Evolutionary conservation across 345 rosid genomes (phyloP).

Genomic region (Eutrema yunnanense): DNA sequence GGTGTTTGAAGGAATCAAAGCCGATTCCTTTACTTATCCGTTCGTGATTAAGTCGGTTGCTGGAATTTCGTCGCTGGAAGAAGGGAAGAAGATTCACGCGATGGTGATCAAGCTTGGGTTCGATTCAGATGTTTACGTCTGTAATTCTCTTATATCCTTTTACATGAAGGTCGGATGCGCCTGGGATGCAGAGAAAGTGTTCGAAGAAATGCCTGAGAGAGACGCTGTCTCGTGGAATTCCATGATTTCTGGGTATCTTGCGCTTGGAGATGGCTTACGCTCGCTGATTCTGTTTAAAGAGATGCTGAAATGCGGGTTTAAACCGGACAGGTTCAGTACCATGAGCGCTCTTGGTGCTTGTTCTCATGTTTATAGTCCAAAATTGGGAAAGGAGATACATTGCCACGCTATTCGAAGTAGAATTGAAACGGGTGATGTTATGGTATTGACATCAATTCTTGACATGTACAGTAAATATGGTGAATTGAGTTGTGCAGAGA

Average conservation of each 20-base stretch:
- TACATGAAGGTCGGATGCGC: constrained; percentile 49
- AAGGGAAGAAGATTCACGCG: constrained; percentile 51
- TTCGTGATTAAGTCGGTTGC: constrained; percentile 68
- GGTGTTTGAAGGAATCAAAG: constrained; percentile 40
- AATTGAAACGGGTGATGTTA: constrained; percentile 38
- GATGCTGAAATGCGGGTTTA: constrained; percentile 38
- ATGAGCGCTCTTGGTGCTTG: constrained; percentile 57
- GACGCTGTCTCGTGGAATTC: constrained; percentile 82
- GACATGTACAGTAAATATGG: constrained; percentile 66
- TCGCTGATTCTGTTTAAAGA: constrained; percentile 42
- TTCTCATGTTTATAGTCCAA: constrained; percentile 32
- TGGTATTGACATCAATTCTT: constrained; percentile 59
- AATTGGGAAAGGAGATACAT: constrained; percentile 66
- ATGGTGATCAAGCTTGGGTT: constrained; percentile 54
- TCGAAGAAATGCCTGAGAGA: constrained; percentile 57
- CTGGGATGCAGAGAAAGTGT: constrained; percentile 51
- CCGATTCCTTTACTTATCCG: constrained; percentile 59
- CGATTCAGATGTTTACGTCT: constrained; percentile 48
- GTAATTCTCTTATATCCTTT: constrained; percentile 60
- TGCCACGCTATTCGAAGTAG: constrained; percentile 47
- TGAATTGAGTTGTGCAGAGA: constrained; percentile 50
- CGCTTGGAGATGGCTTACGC: constrained; percentile 40
- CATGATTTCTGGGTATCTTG: constrained; percentile 59
- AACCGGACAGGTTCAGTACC: constrained; percentile 46
- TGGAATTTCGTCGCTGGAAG: constrained; percentile 27